These are phyloP conservation scores for Erythrophleum fordii DNA, from an alignment of 306 rosid species.

Conservation along the genomic window DNA sequence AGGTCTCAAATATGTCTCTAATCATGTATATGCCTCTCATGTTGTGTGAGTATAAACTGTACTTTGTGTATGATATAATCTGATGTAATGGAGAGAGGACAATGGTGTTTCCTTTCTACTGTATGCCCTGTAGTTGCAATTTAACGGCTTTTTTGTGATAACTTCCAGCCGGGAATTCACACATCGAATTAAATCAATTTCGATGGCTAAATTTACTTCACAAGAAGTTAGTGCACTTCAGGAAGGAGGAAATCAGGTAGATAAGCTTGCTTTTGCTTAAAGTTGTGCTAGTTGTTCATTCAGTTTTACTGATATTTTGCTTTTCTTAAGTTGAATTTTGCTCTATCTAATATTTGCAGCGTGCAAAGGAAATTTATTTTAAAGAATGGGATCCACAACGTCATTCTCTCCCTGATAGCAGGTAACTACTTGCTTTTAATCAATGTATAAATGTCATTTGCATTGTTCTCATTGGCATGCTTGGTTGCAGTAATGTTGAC, in stretches of 20 bases:
- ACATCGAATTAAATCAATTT: slow-evolving; percentile 89
- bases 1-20: slow-evolving; percentile 20
- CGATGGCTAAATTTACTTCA: slow-evolving; percentile 94
- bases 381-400: slow-evolving; percentile 92
- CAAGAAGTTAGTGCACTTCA: slow-evolving; percentile 97
- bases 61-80: slow-evolving; percentile 28
- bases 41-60: not conserved
- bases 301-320: slow-evolving; percentile 34
- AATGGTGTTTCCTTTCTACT: slow-evolving; percentile 16
- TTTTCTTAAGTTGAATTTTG: slow-evolving; percentile 30
- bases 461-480: slow-evolving; percentile 51
- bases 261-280: slow-evolving; percentile 29
- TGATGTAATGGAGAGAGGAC: slow-evolving; percentile 13
- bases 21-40: slow-evolving; percentile 20
- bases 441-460: slow-evolving; percentile 24
- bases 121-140: slow-evolving; percentile 28
- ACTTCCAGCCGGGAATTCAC: slow-evolving; percentile 92
- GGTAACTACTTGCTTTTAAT: slow-evolving; percentile 47
- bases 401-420: slow-evolving; percentile 83
- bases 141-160: slow-evolving; percentile 28
- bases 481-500: slow-evolving; percentile 77
- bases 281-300: slow-evolving; percentile 27
- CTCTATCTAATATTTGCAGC: slow-evolving; percentile 57
- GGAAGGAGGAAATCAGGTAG: slow-evolving; percentile 97
- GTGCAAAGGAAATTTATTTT: slow-evolving; percentile 80